Evolutionary conservation across 2,329 filamentous ascomycete genomes (phyloP).

Genomic region (Piedraia hortae): DNA sequence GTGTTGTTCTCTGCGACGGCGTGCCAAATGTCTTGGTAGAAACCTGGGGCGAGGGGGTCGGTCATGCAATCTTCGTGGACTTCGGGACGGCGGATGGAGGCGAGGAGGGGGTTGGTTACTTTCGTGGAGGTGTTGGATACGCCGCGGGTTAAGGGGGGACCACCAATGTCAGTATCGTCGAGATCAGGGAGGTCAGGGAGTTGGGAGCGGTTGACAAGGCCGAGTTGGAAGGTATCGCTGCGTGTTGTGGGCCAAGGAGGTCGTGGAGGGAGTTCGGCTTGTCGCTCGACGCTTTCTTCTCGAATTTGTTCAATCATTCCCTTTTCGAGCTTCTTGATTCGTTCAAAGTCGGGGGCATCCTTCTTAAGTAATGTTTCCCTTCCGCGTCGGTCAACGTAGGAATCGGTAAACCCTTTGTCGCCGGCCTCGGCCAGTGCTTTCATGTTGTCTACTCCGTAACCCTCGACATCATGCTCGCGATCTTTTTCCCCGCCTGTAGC

Average conservation of each 20-base stretch:
- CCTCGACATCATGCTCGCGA: conserved; percentile 50
- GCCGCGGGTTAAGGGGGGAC: conserved; percentile 33
- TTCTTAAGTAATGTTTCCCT: conserved; percentile 45
- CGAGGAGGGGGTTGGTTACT: conserved; percentile 21
- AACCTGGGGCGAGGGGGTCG: conserved; percentile 57
- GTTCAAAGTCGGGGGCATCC: conserved; percentile 35
- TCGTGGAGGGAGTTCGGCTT: conserved; percentile 9
- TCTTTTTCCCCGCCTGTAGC: conserved; percentile 2
- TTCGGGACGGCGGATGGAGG: conserved; percentile 44
- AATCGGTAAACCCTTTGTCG: conserved; percentile 13
- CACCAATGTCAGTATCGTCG: conserved; percentile 64
- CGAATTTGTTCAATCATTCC: conserved; percentile 10
- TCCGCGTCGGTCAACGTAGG: conserved; percentile 28
- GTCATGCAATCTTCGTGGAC: conserved; percentile 83
- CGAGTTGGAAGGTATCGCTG: conserved; percentile 37
- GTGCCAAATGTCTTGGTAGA: conserved; percentile 74
- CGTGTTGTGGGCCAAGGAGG: conserved; percentile 16
- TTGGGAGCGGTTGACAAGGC: conserved; percentile 39
- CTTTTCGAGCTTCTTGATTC: conserved; percentile 15
- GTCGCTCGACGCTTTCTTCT: conserved; percentile 10
- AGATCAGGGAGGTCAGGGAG: conserved; percentile 39
- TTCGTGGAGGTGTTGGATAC: conserved; percentile 21
- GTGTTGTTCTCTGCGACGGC: conserved; percentile 81
- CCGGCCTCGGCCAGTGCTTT: conserved; percentile 13
- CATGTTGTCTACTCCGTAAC: conserved; percentile 53